Evolutionary conservation across 192 early-diverging fungal species (phyloP).

Genomic region (Mortierella antarctica): DNA sequence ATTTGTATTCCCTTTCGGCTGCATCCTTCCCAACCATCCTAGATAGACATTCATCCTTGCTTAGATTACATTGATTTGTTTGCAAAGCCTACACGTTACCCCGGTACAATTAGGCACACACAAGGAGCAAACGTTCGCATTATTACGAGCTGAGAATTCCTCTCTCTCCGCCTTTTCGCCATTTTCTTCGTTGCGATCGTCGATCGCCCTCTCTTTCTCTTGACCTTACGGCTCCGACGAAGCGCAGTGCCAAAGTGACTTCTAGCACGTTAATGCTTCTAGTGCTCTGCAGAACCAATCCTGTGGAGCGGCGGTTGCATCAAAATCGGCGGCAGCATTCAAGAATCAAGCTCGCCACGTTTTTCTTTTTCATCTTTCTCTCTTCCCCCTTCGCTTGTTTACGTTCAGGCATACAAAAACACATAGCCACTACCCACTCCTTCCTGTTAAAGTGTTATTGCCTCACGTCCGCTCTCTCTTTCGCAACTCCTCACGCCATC

Average conservation of each 20-base stretch:
- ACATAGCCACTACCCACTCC: slow-evolving; percentile 4
- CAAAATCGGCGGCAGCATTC: no score
- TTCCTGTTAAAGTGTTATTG: neutral
- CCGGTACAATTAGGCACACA: no score
- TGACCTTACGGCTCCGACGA: no score
- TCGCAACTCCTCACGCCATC: neutral
- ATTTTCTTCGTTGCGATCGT: neutral
- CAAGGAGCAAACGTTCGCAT: no score
- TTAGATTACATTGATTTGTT: neutral
- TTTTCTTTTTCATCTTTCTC: no score
- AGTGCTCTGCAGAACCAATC: no score
- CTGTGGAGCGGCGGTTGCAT: no score
- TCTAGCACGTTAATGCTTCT: no score
- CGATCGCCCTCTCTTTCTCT: neutral
- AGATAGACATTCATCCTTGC: slow-evolving; percentile 21
- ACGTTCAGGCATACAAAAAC: neutral
- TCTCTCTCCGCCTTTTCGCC: neutral
- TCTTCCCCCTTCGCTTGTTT: neutral
- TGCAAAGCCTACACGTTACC: no score
- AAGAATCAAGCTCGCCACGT: no score
- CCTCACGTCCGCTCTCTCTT: neutral
- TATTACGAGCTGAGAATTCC: no score
- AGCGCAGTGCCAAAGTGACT: no score
- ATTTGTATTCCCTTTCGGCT: slow-evolving; percentile 1
- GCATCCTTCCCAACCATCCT: slow-evolving; percentile 9